phyloP scores from a whole-genome alignment of 345 rosid species.

The Aegle marmelos region DNA sequence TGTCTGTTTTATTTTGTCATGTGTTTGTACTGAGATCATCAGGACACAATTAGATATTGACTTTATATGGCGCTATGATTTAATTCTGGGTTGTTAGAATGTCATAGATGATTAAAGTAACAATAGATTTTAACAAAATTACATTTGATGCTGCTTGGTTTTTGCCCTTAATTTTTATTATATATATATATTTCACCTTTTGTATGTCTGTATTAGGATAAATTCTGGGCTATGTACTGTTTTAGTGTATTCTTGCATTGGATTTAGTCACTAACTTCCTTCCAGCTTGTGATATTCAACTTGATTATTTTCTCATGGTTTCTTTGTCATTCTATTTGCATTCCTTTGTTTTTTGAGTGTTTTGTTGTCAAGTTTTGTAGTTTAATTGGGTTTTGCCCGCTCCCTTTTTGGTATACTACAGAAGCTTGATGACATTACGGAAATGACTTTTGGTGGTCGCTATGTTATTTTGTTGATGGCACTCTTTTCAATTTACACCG shows the following conservation, averaged over 20 bases:
- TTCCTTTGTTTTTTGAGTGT: not conserved
- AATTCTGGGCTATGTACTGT: not conserved
- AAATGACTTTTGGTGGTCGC: constrained; percentile 98
- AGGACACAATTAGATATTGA: not conserved
- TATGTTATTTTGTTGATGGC: constrained; percentile 94
- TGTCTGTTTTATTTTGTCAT: not conserved
- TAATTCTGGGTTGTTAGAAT: not conserved
- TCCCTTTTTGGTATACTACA: constrained; percentile 34
- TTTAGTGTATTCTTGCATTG: not conserved
- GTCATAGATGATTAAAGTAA: not conserved
- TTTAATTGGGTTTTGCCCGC: not conserved
- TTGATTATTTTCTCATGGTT: not conserved
- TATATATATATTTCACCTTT: not conserved
- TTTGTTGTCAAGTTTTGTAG: not conserved
- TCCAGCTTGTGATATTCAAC: not conserved
- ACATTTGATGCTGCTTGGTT: not conserved
- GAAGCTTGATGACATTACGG: constrained; percentile 96
- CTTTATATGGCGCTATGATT: not conserved
- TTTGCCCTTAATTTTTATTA: not conserved
- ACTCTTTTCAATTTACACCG: constrained; percentile 89
- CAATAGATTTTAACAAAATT: not conserved
- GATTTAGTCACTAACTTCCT: not conserved
- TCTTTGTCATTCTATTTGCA: not conserved
- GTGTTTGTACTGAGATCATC: not conserved
- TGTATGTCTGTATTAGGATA: not conserved